Conservation (phyloP, 1,284 basidiomycete species). For the Pisolithus thermaeus region DNA sequence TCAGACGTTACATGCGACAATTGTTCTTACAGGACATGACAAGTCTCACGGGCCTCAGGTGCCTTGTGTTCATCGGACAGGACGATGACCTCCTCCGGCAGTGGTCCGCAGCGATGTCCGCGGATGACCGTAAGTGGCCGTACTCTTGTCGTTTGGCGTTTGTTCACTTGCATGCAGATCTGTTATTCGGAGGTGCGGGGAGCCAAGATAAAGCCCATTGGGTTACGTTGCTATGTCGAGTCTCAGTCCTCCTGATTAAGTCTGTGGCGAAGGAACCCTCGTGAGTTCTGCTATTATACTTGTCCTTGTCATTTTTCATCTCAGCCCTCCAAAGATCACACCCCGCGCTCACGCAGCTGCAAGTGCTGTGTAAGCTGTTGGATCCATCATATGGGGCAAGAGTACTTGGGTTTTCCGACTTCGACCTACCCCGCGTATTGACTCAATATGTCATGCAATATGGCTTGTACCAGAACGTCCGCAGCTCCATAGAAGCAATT, state of each 20-base stretch:
- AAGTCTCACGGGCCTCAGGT: conserved; percentile 51
- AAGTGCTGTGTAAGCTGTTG: conserved; percentile 25
- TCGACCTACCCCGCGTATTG: conserved; percentile 11
- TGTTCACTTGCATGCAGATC: conserved; percentile 25
- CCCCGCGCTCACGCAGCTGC: conserved; percentile 18
- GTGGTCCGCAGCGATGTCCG: conserved; percentile 40
- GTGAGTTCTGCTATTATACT: conserved; percentile 32
- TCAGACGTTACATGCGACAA: conserved; percentile 36
- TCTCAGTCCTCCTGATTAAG: conserved; percentile 43
- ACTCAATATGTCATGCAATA: conserved; percentile 14
- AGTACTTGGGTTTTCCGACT: conserved; percentile 10
- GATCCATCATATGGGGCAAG: conserved; percentile 8
- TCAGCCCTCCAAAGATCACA: conserved; percentile 23
- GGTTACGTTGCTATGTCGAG: conserved; percentile 49
- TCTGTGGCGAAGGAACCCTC: conserved; percentile 43
- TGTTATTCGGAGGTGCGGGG: conserved; percentile 36
- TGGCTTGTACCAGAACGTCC: conserved; percentile 15
- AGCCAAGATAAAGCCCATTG: conserved; percentile 43
- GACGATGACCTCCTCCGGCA: conserved; percentile 47
- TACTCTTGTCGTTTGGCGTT: neutral
- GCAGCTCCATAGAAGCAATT: conserved; percentile 16
- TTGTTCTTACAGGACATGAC: conserved; percentile 36
- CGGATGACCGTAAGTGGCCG: conserved; percentile 37
- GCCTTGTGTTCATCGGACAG: conserved; percentile 52
- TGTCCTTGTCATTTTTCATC: neutral